Evolutionary conservation across 73 alveolate genomes (phyloP), one percentile per base, ranked within the genome.

Genomic region (Paramecium primaurelia): DNA sequence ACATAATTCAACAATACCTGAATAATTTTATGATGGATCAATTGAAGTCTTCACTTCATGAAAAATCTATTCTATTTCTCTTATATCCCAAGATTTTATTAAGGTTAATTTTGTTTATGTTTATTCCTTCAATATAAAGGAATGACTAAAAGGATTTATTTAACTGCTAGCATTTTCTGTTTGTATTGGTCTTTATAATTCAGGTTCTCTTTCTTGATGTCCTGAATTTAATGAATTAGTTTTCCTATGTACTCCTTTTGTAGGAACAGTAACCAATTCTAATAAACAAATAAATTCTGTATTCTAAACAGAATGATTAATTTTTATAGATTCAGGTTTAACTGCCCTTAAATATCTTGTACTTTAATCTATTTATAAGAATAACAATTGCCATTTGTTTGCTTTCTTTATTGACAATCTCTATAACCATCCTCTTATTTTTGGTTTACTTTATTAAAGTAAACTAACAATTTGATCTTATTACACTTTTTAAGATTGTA

Each of bases 401-500:
- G 73, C 73, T 36, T 80, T 80, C 16, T 40, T 80, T 44, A 49
- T 80, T 22, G 77, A 45, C 16, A 42, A 47, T 47, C 91, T 42
- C 30, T 80, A 80, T 47, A 80, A 22, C 91, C 91, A 80, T 16
- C 91, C 91, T 80, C 91, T 80, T 18, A 80, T 80, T 49, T 80
- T 80, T 0, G 91, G 91, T 44, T 80, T 80, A 47, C 73, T 80
- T 80, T 34, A 20, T 80, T 80, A 47, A 9, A 80, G 26, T 42
- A 80, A 49, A 80, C 73, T 80, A 20, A 80, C 75, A 26, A 80
- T 45, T 26, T 80, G 26, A 32, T 80, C 91, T 80, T 80, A 80
- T 80, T 40, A 36, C 8, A 37, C 87, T n/a, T 34, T 25, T 22
- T 80, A 42, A 25, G 20, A 9, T 25, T 80, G 12, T 45, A 45